Base-by-base conservation (phyloP, 2,329 filamentous ascomycete genomes). In the Trichoderma semiorbis region DNA sequence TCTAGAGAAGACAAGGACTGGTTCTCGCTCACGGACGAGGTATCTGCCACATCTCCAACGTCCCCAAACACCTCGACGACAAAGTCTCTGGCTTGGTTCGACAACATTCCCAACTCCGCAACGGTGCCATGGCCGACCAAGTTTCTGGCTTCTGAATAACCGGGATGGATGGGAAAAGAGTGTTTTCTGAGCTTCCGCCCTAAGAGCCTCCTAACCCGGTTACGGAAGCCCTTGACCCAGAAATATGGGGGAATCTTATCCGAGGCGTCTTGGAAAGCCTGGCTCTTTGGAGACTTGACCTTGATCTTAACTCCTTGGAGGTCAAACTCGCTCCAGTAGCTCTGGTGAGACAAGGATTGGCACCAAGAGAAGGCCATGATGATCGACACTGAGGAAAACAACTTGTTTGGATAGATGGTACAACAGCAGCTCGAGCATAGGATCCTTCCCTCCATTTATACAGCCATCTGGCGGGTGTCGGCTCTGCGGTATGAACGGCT, bases 71-170 rank as follows among this genome's bases (percentile, higher is more conserved):
- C 64, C n/a, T 75, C 43, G 24, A 43, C 43, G 21, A 75, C 64
- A 26, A 72, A 60, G 11, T 68, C 65, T 12, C 26, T 26, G 21
- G 73, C 74, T 47, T 75, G 71, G 39, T 34, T 57, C 34, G 58
- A 75, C 18, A 75, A 69, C 21, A 32, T 53, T 28, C 36, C 60
- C 18, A 75, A 50, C 28, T 75, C 74, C 4, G 74, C 39, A 18
- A 74, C 67, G 18, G 65, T 55, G 10, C 74, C 74, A n/a, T 55
- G 5, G 10, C 73, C 67, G 50, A 75, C 50, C 36, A 75, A 47
- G 4, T 5, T 50, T 67, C 74, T 72, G 3, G 74, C 74, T 65
- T 75, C 74, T n/a, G 61, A 68, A 64, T 75, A 75, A 47, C 74
- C 74, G 6, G 50, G 0, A 53, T 74, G 65, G 12, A 69, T 34